Base-by-base conservation (phyloP, 305 asterid genomes). In the Nicotiana rustica region DNA sequence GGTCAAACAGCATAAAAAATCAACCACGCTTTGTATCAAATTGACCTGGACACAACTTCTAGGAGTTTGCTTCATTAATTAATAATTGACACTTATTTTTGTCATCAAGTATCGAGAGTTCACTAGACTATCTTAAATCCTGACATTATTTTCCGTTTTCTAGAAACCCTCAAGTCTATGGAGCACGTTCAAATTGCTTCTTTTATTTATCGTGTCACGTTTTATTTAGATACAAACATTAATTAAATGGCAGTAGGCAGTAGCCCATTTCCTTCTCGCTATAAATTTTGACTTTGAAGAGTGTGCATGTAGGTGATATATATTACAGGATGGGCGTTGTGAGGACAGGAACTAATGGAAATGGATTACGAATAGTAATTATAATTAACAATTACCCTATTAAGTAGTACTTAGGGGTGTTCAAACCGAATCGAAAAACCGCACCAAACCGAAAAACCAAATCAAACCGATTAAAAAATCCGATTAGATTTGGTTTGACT, bases 11-110 rank as follows among this genome's bases (percentile, higher is more conserved):
- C 29, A 49, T 5, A 21, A 49, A 25, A 21, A 6, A 49, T 75
- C 9, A 44, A 71, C 61, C 7, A 12, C 35, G 19, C 14, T 47
- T 44, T 71, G 78, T 18, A 71, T 71, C 38, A 44, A 71, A 71
- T 71, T 71, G 61, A 71, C 79, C 17, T 49, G 44, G 25, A 75
- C 2, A 25, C 44, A 75, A 75, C 64, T 75, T 75, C 64, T 14
- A 49, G 64, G 79, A 49, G 79, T n/a, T 75, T 75, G 44, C 64
- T 25, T 49, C 7, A 60, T 15, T 41, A 41, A 41, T 49, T 49
- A 49, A 47, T 14, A 14, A 21, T 49, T 73, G 64, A 49, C 79
- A 49, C 19, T 81, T 68, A 0, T 31, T 68, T 13, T 47, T 1
- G 78, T 69, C 33, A 19, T 59, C 64, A 15, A 57, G 64, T 57